phyloP scores from a whole-genome alignment of 768 basidiomycete species.

The Lentinula sp. region DNA sequence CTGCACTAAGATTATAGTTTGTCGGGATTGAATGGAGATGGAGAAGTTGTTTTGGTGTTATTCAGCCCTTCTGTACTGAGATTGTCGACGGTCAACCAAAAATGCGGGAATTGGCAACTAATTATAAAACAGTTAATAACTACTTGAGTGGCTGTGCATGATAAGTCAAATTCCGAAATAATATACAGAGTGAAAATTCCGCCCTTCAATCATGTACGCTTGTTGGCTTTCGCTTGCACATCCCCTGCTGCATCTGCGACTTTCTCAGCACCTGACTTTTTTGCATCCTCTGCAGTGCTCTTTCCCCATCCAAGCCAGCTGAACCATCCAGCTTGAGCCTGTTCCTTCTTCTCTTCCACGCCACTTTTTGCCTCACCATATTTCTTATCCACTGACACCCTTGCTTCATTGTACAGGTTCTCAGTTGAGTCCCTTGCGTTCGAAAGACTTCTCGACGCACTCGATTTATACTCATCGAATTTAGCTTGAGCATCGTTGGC shows the following conservation, averaged over 20 bases:
- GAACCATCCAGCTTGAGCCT: constrained; percentile 13
- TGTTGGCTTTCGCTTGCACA: constrained; percentile 8
- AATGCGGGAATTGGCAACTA: no score
- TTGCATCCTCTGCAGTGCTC: constrained; percentile 12
- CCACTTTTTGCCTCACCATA: constrained; percentile 4
- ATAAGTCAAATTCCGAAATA: no score
- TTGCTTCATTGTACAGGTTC: constrained; percentile 9
- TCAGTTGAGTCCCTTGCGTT: constrained; percentile 6
- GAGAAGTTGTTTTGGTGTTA: no score
- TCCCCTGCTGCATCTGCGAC: constrained; percentile 8
- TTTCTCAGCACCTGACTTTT: constrained; percentile 11
- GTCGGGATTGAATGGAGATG: no score
- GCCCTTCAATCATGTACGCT: neutral
- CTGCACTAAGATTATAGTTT: no score
- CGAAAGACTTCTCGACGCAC: neutral
- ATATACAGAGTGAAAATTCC: no score
- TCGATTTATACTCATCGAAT: constrained; percentile 3
- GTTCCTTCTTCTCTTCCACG: constrained; percentile 8
- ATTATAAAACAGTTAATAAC: no score
- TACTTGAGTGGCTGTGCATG: no score
- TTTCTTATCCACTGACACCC: constrained; percentile 2
- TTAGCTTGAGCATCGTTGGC: constrained; percentile 7
- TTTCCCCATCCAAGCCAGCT: constrained; percentile 17
- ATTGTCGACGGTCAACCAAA: no score
- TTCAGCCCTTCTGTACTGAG: no score